Base-by-base conservation (phyloP, 768 basidiomycete species). In the Phlebiopsis flavidoalba region DNA sequence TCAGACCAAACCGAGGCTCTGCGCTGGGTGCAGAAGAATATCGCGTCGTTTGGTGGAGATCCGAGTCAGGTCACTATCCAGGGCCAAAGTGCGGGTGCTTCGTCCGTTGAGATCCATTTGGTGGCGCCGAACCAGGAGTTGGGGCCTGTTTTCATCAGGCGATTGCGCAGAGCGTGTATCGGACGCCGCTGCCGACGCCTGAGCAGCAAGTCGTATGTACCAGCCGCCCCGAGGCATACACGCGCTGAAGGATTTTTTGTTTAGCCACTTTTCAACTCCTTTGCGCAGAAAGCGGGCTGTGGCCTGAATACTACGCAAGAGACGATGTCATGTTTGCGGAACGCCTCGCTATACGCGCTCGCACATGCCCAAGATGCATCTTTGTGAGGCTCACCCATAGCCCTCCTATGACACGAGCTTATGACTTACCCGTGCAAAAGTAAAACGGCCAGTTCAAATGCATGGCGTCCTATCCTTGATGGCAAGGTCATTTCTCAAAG, bases 141-240 rank as follows among this genome's bases (percentile, higher is more conserved):
- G n/a, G 52, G 60, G 68, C 14, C 66, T 85, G 8, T 88, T 87
- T n/a, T 69, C 71, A 74, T 14, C 74, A 74, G 14, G 86, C 81
- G 8, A 87, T 88, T 63, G 82, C 79, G 0, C 86, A 88, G 69
- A 87, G 85, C 64, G 79, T 86, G 21, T 84, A 75, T 63, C 72
- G 86, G 17, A 73, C 77, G 0, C 80, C 83, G 4, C 56, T 86
- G 52, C 78, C 84, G 0, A 72, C 73, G 0, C 79, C 82, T 0
- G 79, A 81, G 58, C 75, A 86, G 66, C 80, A 82, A 60, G 68
- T 75, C 72, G 85, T 87, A 52, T 14, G 72, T 64, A 4, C 22
- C n/a, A 11, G 2, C 10, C 36, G 46, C n/a, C 19, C 21, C 6
- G 36, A 45, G 14, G 19, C 4, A 26, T 14, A 3, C 40, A 55